A percentile compares a stretch with the other conserved stretches of the same genome.
Conservation (phyloP, 768 basidiomycete species). For the Pleurotus pulmonarius region DNA sequence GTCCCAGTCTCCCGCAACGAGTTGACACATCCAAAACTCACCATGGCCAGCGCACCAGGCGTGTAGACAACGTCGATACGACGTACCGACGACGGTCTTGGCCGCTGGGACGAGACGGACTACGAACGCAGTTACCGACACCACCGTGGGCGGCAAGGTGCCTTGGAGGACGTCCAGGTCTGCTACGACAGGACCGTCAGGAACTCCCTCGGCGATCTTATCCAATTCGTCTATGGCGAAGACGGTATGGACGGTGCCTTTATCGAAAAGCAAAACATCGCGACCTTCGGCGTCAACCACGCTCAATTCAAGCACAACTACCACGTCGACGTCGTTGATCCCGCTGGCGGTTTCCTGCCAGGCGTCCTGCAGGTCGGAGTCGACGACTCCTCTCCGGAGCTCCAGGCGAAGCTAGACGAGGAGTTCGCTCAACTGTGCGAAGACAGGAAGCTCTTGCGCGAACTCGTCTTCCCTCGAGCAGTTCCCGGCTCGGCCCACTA, state of each 20-base stretch:
- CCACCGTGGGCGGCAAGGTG: no score
- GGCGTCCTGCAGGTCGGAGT: constrained; percentile 83
- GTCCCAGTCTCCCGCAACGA: no score
- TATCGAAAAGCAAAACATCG: constrained; percentile 92
- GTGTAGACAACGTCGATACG: no score
- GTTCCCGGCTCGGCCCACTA: constrained; percentile 72
- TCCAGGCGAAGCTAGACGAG: constrained; percentile 81
- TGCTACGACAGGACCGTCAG: constrained; percentile 98
- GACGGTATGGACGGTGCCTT: constrained; percentile 98
- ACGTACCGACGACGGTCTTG: no score
- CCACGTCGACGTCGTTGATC: constrained; percentile 87
- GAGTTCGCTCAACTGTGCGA: constrained; percentile 50
- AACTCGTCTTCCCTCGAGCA: constrained; percentile 75
- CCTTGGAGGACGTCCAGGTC: constrained; percentile 95
- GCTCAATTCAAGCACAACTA: constrained; percentile 84
- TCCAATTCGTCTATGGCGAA: constrained; percentile 97
- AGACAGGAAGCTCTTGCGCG: constrained; percentile 74
- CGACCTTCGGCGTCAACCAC: constrained; percentile 81
- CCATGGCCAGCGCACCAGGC: no score
- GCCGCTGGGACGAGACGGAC: no score
- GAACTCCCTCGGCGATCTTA: constrained; percentile 93
- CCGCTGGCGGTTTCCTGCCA: constrained; percentile 69
- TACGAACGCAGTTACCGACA: no score
- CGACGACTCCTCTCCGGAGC: constrained; percentile 74
- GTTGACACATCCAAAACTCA: no score